These are phyloP conservation scores for Tetradesmus obliquus DNA, from an alignment of 139 green algal species.

Conservation along the genomic window DNA sequence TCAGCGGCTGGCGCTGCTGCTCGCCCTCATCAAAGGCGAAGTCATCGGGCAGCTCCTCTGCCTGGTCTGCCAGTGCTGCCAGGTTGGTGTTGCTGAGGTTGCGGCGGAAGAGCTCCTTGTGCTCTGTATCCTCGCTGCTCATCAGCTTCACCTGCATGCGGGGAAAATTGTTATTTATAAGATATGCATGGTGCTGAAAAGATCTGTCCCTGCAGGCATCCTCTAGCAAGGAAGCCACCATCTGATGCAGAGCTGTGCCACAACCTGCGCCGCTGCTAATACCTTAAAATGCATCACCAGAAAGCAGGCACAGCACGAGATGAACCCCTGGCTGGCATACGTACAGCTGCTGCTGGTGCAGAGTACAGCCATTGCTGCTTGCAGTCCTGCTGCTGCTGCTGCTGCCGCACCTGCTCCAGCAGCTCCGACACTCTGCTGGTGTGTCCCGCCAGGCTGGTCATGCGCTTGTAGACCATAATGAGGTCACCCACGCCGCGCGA, in stretches of 20 bases:
- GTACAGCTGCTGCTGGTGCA: not conserved
- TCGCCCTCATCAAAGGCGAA: constrained; percentile 11
- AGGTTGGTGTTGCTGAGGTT: constrained; percentile 67
- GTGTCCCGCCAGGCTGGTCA: constrained; percentile 89
- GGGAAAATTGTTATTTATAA: not conserved
- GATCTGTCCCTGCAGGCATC: not conserved
- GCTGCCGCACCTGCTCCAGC: constrained; percentile 80
- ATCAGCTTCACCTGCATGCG: constrained; percentile 69
- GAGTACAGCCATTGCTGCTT: not conserved
- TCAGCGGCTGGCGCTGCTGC: not conserved
- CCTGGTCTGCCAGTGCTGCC: not conserved
- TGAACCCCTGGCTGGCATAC: no score
- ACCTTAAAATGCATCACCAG: no score
- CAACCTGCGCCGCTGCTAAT: no score
- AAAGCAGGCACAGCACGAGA: no score
- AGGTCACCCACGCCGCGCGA: constrained; percentile 91
- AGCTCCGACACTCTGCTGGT: constrained; percentile 93
- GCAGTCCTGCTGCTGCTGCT: not conserved
- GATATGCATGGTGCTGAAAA: not conserved
- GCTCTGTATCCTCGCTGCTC: constrained; percentile 71
- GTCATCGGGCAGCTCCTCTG: constrained; percentile 8
- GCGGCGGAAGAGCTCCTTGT: constrained; percentile 79
- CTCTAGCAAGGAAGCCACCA: no score
- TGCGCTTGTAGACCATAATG: constrained; percentile 96
- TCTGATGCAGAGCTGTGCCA: no score